Evolutionary conservation across 2,329 filamentous ascomycete species (phyloP).

Genomic region (Monosporascus sp.): DNA sequence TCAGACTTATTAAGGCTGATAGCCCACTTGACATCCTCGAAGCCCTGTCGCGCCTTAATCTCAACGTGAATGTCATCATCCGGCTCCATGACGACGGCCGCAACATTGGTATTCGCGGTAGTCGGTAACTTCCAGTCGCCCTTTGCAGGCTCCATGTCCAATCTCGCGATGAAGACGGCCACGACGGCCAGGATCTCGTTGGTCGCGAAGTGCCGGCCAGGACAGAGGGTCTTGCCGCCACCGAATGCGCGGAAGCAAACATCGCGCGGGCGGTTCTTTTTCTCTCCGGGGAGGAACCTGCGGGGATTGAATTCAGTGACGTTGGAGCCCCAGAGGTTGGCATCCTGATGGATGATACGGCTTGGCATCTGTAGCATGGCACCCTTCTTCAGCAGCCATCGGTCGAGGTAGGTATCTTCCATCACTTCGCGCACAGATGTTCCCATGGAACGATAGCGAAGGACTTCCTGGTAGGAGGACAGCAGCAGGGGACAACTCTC

Average conservation of each 20-base stretch:
- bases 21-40: constrained; percentile 11
- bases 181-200: constrained; percentile 21
- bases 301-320: constrained; percentile 16
- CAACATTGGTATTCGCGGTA: constrained; percentile 21
- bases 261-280: constrained; percentile 15
- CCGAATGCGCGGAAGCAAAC: constrained; percentile 21
- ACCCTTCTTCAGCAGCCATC: constrained; percentile 22
- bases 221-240: constrained; percentile 21
- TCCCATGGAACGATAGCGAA: constrained; percentile 32
- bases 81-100: constrained; percentile 23
- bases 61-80: constrained; percentile 18
- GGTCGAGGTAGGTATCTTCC: constrained; percentile 21
- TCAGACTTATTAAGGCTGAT: constrained; percentile 11
- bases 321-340: constrained; percentile 15
- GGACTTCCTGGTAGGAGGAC: constrained; percentile 35
- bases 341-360: constrained; percentile 19
- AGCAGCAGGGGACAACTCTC: constrained; percentile 31
- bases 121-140: constrained; percentile 20
- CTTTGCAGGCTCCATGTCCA: constrained; percentile 18
- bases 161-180: constrained; percentile 18
- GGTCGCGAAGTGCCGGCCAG: constrained; percentile 22
- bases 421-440: constrained; percentile 26
- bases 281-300: constrained; percentile 19
- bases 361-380: constrained; percentile 23
- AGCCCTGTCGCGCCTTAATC: constrained; percentile 10